phyloP scores from a whole-genome alignment of 352 stramenopile genomes.

The Globisporangium acanthophoron region DNA sequence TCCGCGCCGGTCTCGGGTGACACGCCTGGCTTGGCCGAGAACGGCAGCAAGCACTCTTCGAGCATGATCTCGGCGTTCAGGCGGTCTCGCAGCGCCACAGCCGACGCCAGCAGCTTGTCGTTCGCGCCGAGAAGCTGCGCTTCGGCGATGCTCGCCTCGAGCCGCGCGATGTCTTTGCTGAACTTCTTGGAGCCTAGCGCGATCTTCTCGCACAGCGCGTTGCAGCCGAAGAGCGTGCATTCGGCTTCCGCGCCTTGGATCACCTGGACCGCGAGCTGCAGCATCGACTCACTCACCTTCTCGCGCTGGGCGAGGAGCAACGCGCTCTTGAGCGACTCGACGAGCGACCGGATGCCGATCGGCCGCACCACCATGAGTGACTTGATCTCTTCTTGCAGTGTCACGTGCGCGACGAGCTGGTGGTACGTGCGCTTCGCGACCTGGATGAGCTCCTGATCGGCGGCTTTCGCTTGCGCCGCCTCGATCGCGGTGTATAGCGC shows the following conservation, averaged over 20 bases:
- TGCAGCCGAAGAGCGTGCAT: slow-evolving; percentile 73
- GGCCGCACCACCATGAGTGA: slow-evolving; percentile 56
- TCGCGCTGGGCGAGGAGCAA: slow-evolving; percentile 44
- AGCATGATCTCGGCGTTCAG: slow-evolving; percentile 66
- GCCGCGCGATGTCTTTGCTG: slow-evolving; percentile 45
- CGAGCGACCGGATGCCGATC: slow-evolving; percentile 64
- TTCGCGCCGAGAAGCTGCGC: slow-evolving; percentile 41
- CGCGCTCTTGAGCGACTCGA: slow-evolving; percentile 55
- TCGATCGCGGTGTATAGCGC: slow-evolving; percentile 73
- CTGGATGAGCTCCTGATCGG: slow-evolving; percentile 46
- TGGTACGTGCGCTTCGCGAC: slow-evolving; percentile 55
- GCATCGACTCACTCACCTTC: slow-evolving; percentile 42
- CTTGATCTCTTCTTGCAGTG: slow-evolving; percentile 78
- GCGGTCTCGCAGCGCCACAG: slow-evolving; percentile 38
- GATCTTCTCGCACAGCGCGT: slow-evolving; percentile 61
- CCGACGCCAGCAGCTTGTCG: slow-evolving; percentile 47
- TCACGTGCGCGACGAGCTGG: slow-evolving; percentile 62
- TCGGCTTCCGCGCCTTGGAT: slow-evolving; percentile 73
- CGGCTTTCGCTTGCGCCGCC: slow-evolving; percentile 51
- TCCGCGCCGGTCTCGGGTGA: slow-evolving; percentile 20
- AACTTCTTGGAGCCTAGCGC: slow-evolving; percentile 46
- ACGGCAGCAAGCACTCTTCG: slow-evolving; percentile 49
- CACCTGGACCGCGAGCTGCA: slow-evolving; percentile 51
- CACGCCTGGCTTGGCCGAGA: slow-evolving; percentile 19
- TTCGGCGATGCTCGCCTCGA: slow-evolving; percentile 58